These are phyloP conservation scores for Cephalotrichum gorgonifer DNA, from an alignment of 2,329 filamentous ascomycete species.

Conservation along the genomic window DNA sequence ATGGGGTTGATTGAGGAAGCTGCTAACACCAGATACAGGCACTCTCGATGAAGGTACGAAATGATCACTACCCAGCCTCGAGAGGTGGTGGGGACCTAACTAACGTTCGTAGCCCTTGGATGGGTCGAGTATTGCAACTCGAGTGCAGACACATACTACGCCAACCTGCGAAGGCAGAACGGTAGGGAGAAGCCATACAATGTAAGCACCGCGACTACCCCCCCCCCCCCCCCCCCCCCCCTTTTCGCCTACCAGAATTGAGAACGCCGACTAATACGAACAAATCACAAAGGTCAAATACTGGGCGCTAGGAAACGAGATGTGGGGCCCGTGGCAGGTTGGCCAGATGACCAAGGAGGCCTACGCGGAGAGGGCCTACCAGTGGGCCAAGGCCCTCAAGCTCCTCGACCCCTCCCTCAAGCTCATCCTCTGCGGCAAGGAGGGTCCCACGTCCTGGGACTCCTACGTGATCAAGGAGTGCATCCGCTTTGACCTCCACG, in stretches of 20 bases:
- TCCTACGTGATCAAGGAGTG: conserved; percentile 62
- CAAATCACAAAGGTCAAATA: conserved; percentile 49
- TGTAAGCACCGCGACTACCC: conserved; percentile 10
- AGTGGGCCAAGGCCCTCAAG: conserved; percentile 64
- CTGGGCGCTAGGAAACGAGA: conserved; percentile 75
- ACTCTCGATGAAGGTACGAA: conserved; percentile 1
- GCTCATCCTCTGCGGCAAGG: conserved; percentile 67
- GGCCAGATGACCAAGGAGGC: conserved; percentile 59
- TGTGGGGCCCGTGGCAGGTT: conserved; percentile 58
- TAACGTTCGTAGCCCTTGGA: conserved; percentile 36
- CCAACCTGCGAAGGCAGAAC: conserved; percentile 67
- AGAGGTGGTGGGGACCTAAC: background rate
- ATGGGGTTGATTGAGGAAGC: background rate
- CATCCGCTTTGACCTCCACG: conserved; percentile 28
- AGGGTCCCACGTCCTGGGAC: conserved; percentile 62
- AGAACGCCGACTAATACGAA: background rate
- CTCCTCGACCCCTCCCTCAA: conserved; percentile 59
- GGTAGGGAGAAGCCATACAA: conserved; percentile 69
- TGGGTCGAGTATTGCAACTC: conserved; percentile 87
- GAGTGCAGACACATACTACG: conserved; percentile 67
- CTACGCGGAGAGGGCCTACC: conserved; percentile 57
- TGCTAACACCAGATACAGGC: background rate
- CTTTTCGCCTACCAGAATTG: background rate
- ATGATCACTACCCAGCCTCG: background rate
- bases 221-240: too few relatives aligned